Evolutionary conservation across 2,329 filamentous ascomycete genomes (phyloP).

Genomic region (Curvularia sp.): DNA sequence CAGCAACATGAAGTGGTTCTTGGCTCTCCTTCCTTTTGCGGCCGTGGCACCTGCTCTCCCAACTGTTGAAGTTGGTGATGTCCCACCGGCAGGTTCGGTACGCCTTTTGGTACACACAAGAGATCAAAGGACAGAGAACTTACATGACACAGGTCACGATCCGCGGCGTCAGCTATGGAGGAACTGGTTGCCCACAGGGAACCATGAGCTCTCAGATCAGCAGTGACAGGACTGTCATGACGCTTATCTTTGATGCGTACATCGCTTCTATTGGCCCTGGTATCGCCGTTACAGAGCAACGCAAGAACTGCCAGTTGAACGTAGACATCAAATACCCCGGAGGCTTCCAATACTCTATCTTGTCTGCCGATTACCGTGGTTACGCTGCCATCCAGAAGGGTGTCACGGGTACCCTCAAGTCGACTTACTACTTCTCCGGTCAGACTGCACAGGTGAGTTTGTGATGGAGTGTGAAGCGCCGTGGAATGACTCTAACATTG

Average conservation of each 20-base stretch:
- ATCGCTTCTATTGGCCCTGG: constrained; percentile 59
- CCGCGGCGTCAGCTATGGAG: constrained; percentile 56
- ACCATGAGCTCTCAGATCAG: constrained; percentile 55
- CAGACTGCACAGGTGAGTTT: constrained; percentile 50
- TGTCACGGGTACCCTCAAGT: constrained; percentile 59
- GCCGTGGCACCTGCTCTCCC: constrained; percentile 38
- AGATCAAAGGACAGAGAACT: constrained; percentile 8
- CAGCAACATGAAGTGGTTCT: constrained; percentile 51
- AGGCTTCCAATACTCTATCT: constrained; percentile 62
- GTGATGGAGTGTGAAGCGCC: neutral
- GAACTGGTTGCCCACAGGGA: constrained; percentile 58
- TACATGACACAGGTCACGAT: constrained; percentile 51
- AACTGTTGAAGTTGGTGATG: constrained; percentile 33
- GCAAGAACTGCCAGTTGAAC: constrained; percentile 64
- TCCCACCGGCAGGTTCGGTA: constrained; percentile 43
- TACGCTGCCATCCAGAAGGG: constrained; percentile 58
- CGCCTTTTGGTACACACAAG: neutral
- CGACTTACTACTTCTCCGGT: constrained; percentile 64
- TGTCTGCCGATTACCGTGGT: constrained; percentile 62
- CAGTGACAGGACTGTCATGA: constrained; percentile 56
- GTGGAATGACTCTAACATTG: constrained; percentile 13
- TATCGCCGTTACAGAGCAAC: constrained; percentile 53
- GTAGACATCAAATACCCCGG: constrained; percentile 60
- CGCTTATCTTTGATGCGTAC: constrained; percentile 62
- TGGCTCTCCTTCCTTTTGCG: constrained; percentile 45